Evolutionary conservation across 2,329 filamentous ascomycete species (phyloP).

Genomic region (Xylaria sp.): DNA sequence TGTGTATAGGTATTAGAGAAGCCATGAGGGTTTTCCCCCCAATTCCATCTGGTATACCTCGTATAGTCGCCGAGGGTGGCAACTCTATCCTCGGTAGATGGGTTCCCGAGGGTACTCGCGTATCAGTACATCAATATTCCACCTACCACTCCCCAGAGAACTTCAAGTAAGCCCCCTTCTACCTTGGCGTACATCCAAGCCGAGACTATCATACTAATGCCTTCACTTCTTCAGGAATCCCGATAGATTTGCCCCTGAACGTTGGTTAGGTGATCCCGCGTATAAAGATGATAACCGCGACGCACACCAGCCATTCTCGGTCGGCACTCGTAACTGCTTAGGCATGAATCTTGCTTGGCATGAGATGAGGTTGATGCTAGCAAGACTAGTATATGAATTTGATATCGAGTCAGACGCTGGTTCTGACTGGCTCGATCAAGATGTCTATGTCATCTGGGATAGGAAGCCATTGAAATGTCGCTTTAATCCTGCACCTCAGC

Average conservation of each 20-base stretch:
- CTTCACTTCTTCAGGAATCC: slow-evolving; percentile 14
- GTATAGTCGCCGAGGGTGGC: slow-evolving; percentile 23
- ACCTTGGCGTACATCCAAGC: too few species aligned
- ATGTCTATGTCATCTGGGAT: slow-evolving; percentile 26
- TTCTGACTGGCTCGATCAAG: slow-evolving; percentile 27
- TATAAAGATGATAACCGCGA: slow-evolving; percentile 32
- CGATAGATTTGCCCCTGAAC: slow-evolving; percentile 31
- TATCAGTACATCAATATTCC: slow-evolving; percentile 28
- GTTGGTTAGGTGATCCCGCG: slow-evolving; percentile 31
- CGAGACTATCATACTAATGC: too few species aligned
- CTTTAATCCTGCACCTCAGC: background rate
- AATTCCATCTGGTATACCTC: slow-evolving; percentile 21
- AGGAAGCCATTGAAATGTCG: slow-evolving; percentile 22
- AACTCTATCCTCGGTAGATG: slow-evolving; percentile 22
- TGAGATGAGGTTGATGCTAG: slow-evolving; percentile 31
- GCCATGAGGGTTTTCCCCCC: slow-evolving; percentile 29
- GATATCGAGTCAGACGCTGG: slow-evolving; percentile 26
- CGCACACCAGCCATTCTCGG: slow-evolving; percentile 31
- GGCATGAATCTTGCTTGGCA: slow-evolving; percentile 32
- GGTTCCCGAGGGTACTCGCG: slow-evolving; percentile 19
- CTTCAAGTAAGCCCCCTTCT: slow-evolving; percentile 10
- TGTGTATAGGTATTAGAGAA: slow-evolving; percentile 20
- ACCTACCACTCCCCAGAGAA: slow-evolving; percentile 22
- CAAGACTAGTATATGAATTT: slow-evolving; percentile 27
- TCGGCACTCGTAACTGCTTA: slow-evolving; percentile 33